These are phyloP conservation scores for Neurospora sp. DNA, from an alignment of 495 filamentous ascomycete genomes.

Conservation along the genomic window DNA sequence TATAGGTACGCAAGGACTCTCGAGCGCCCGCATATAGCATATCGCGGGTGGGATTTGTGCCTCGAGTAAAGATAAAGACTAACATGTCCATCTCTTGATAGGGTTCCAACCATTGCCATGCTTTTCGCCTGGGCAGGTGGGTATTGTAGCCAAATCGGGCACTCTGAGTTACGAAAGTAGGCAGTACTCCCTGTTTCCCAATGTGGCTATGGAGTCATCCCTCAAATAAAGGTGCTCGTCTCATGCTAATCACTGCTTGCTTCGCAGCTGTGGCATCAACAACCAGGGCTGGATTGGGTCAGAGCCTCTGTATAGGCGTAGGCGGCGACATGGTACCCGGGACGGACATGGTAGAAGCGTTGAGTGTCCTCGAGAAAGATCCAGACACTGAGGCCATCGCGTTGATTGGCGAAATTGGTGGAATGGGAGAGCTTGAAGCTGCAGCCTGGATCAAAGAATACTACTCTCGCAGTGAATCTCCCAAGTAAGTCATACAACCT, in stretches of 20 bases:
- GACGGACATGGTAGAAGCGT: slow-evolving; percentile 68
- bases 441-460: slow-evolving; percentile 73
- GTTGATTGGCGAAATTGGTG: slow-evolving; percentile 81
- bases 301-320: slow-evolving; percentile 79
- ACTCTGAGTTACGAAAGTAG: slow-evolving; percentile 70
- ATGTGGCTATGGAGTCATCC: background rate
- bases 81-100: slow-evolving; percentile 2
- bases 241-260: background rate
- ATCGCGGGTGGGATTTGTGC: background rate
- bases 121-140: slow-evolving; percentile 64
- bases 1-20: slow-evolving; percentile 38
- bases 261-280: slow-evolving; percentile 61
- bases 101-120: slow-evolving; percentile 74
- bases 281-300: slow-evolving; percentile 70
- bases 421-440: slow-evolving; percentile 67
- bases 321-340: slow-evolving; percentile 79
- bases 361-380: slow-evolving; percentile 65
- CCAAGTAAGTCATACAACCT: slow-evolving; percentile 47
- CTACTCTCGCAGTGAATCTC: slow-evolving; percentile 41
- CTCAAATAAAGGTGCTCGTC: background rate
- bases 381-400: slow-evolving; percentile 72
- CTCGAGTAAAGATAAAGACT: background rate
- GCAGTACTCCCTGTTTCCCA: background rate
- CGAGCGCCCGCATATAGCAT: background rate
- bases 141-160: slow-evolving; percentile 80